These are phyloP conservation scores for Barnettozyma californica DNA, from an alignment of 805 yeast genomes.

Conservation along the genomic window DNA sequence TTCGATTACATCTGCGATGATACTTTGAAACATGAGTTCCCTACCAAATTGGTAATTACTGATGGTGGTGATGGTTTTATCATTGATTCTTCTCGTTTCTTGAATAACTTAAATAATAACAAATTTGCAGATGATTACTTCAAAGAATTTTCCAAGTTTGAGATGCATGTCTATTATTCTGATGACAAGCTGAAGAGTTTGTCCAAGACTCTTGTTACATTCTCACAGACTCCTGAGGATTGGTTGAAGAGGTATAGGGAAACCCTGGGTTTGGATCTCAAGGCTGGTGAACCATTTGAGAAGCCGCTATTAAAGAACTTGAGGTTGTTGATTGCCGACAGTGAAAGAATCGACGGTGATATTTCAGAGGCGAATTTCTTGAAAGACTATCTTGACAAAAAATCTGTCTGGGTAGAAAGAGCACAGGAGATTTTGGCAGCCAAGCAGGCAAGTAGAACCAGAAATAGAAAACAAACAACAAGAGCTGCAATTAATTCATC, in stretches of 20 bases:
- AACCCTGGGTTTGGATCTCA: slow-evolving; percentile 23
- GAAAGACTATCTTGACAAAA: slow-evolving; percentile 36
- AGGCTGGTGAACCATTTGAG: slow-evolving; percentile 25
- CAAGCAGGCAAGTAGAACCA: slow-evolving; percentile 38
- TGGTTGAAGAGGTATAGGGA: slow-evolving; percentile 48
- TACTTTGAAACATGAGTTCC: slow-evolving; percentile 43
- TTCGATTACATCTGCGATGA: slow-evolving; percentile 50
- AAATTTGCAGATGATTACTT: slow-evolving; percentile 10
- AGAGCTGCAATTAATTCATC: neutral
- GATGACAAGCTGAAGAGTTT: slow-evolving; percentile 46
- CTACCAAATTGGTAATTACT: slow-evolving; percentile 45
- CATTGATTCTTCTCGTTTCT: slow-evolving; percentile 30
- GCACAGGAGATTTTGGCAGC: slow-evolving; percentile 43
- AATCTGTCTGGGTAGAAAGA: slow-evolving; percentile 48
- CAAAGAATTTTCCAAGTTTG: slow-evolving; percentile 25
- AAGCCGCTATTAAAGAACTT: slow-evolving; percentile 44
- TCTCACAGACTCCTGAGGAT: slow-evolving; percentile 39
- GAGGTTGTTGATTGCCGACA: slow-evolving; percentile 44
- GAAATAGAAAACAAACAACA: slow-evolving; percentile 15
- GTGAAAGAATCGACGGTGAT: slow-evolving; percentile 44
- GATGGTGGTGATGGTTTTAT: slow-evolving; percentile 28
- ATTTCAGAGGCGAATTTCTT: slow-evolving; percentile 35
- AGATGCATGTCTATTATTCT: slow-evolving; percentile 41
- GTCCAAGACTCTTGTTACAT: slow-evolving; percentile 32
- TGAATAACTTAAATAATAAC: slow-evolving; percentile 9